Conservation (phyloP, 225 moss, liverwort and hornwort species). For the Asterella californica region DNA sequence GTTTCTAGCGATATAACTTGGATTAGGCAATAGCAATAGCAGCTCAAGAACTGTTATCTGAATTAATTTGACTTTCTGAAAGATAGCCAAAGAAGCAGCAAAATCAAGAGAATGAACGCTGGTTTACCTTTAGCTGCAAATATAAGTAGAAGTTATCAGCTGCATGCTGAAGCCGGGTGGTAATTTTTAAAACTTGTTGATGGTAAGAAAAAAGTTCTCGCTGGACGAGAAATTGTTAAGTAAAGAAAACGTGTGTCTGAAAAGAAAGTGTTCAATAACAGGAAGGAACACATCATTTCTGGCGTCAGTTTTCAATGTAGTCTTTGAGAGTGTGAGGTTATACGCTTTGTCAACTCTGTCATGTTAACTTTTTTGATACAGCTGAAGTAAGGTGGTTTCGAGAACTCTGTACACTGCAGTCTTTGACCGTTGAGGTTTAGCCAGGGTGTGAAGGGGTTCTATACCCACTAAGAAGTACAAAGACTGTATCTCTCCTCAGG, state of each 20-base stretch:
- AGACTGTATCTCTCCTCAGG: constrained; percentile 37
- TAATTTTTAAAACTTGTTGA: too few species aligned
- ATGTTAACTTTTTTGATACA: constrained; percentile 88
- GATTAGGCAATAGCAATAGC: constrained; percentile 36
- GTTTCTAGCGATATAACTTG: constrained; percentile 74
- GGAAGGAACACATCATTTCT: not conserved
- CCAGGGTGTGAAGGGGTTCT: not conserved
- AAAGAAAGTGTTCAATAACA: too few species aligned
- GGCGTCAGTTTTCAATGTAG: not conserved
- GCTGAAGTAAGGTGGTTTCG: constrained; percentile 58
- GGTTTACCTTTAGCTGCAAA: too few species aligned
- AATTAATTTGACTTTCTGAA: not conserved
- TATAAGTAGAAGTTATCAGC: too few species aligned
- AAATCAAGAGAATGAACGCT: too few species aligned
- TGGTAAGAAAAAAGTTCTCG: too few species aligned
- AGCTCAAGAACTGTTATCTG: not conserved
- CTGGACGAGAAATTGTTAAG: too few species aligned
- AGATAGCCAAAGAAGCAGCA: too few species aligned
- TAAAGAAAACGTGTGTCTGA: too few species aligned
- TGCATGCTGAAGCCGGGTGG: too few species aligned
- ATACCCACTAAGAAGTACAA: too few species aligned
- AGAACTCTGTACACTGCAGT: not conserved
- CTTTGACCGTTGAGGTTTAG: not conserved
- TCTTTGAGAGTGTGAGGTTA: not conserved
- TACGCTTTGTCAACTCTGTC: not conserved